These are phyloP conservation scores for Flaveria trinervia DNA, from an alignment of 129 eudicot species.

Conservation along the genomic window DNA sequence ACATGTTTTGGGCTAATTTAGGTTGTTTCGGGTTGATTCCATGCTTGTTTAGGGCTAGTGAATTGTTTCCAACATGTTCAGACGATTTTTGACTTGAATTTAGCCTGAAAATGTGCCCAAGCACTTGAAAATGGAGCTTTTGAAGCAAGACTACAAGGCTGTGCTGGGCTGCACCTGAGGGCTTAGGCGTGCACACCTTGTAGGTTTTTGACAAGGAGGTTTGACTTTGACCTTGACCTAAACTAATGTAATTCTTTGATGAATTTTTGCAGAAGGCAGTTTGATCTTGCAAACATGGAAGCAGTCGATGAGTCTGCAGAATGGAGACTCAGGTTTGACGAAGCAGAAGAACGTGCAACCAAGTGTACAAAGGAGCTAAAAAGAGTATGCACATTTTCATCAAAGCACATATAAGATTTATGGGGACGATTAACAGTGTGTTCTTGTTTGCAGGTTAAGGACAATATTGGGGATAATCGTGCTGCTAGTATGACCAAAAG, in stretches of 20 bases:
- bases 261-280: conserved; percentile 62
- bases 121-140: no score
- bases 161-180: no score
- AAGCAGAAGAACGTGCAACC: conserved; percentile 55
- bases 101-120: no score
- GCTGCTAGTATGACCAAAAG: conserved; percentile 35
- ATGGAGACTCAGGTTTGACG: conserved; percentile 82
- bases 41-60: no score
- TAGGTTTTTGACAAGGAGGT: not conserved
- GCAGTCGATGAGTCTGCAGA: conserved; percentile 99
- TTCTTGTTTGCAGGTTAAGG: conserved; percentile 47
- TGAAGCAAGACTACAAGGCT: no score
- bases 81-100: no score
- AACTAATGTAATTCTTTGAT: conserved; percentile 9
- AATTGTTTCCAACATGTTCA: no score
- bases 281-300: conserved; percentile 89
- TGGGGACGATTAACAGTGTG: not conserved
- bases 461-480: conserved; percentile 33
- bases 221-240: conserved; percentile 1
- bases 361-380: conserved; percentile 58
- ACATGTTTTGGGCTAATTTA: no score
- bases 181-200: no score
- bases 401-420: not conserved
- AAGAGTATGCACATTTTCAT: conserved; percentile 39
- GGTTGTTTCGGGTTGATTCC: no score